phyloP scores from a whole-genome alignment of 108 stramenopile genomes.

The Cyclostephanos invisitatus region DNA sequence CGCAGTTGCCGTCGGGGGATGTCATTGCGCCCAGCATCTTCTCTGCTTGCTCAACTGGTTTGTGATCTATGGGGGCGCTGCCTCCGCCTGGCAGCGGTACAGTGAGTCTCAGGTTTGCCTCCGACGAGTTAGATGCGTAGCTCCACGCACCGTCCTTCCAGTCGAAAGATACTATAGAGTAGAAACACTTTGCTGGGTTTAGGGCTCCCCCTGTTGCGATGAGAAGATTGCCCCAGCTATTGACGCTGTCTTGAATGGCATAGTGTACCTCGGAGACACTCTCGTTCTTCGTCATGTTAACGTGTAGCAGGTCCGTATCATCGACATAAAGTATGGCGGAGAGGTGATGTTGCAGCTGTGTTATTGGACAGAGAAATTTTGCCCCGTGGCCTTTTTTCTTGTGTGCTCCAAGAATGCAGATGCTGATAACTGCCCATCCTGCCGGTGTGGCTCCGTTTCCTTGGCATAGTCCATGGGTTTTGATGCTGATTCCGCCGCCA shows the following conservation, averaged over 20 bases:
- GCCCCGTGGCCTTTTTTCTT: slow-evolving; percentile 19
- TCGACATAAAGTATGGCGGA: slow-evolving; percentile 35
- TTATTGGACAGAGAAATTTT: slow-evolving; percentile 9
- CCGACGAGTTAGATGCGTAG: neutral
- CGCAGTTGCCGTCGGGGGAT: neutral
- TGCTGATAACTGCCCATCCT: slow-evolving; percentile 40
- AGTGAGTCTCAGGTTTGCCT: neutral
- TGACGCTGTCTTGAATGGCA: neutral
- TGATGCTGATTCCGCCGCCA: neutral
- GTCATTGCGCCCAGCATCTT: neutral
- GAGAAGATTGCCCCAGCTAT: slow-evolving; percentile 3
- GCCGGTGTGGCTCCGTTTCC: slow-evolving; percentile 49
- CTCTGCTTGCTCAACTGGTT: neutral
- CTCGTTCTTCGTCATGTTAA: neutral
- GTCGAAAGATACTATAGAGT: neutral
- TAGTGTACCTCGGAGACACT: neutral
- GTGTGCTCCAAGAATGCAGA: slow-evolving; percentile 24
- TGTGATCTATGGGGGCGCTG: neutral
- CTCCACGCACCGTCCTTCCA: neutral
- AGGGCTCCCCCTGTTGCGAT: slow-evolving; percentile 16
- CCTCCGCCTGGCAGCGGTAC: neutral
- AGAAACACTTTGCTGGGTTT: slow-evolving; percentile 12
- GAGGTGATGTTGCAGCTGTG: neutral
- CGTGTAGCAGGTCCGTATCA: slow-evolving; percentile 32
- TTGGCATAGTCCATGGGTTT: slow-evolving; percentile 33